These are phyloP conservation scores for Lasiodiplodia citricola DNA, from an alignment of 2,329 filamentous ascomycete genomes.

Conservation along the genomic window DNA sequence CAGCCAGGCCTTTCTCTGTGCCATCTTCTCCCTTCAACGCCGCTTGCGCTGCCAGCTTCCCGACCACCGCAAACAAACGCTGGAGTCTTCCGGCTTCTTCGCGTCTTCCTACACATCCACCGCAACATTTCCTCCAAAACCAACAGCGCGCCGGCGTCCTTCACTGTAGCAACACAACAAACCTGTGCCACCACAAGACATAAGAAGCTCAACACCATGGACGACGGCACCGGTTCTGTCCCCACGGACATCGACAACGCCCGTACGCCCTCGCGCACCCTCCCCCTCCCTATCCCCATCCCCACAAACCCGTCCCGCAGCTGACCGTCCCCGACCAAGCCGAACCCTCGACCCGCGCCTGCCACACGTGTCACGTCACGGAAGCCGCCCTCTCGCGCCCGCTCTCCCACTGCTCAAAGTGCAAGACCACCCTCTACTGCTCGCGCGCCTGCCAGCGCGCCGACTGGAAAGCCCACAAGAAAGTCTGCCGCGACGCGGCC, in stretches of 20 bases:
- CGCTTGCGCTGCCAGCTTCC: neutral
- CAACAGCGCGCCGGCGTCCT: neutral
- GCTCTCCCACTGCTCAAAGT: slow-evolving; percentile 39
- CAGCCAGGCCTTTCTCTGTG: neutral
- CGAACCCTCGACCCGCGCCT: neutral
- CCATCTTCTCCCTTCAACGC: neutral
- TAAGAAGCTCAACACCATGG: neutral
- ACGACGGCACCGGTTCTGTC: neutral
- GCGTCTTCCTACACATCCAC: neutral
- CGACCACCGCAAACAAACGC: neutral
- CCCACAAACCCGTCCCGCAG: neutral
- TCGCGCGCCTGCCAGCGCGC: slow-evolving; percentile 49
- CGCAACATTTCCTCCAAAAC: neutral
- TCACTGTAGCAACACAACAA: neutral
- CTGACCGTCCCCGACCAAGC: neutral
- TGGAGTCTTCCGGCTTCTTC: neutral
- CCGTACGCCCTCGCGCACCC: neutral
- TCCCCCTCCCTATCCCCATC: neutral
- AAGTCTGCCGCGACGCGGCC: slow-evolving; percentile 39
- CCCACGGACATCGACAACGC: neutral
- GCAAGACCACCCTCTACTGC: slow-evolving; percentile 47
- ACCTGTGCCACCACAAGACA: neutral
- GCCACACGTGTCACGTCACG: neutral
- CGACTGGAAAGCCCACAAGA: slow-evolving; percentile 47
- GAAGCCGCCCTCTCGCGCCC: neutral